Base-by-base conservation (phyloP, 2,329 filamentous ascomycete species). In the Ophiostoma sp. region DNA sequence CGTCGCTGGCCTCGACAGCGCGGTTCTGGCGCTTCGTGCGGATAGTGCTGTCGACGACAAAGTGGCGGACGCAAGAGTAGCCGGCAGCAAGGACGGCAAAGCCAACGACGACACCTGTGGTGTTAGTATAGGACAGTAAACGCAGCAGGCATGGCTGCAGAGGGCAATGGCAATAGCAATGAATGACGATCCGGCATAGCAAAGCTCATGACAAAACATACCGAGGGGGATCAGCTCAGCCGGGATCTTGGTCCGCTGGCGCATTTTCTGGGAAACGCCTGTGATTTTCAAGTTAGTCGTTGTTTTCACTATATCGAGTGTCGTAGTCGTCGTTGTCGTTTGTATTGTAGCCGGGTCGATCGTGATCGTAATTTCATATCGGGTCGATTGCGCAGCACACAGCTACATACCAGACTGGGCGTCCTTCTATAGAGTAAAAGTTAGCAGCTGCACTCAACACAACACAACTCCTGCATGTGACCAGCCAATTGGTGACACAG, bases 231-330 rank as follows among this genome's bases (percentile, higher is more conserved):
- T 88, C 87, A 99, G 86, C 86, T 99, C 95, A 76, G 93, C 89
- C 76, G 95, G 95, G 79, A 98, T 90, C 83, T 89, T 89, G 87
- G 91, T 94, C 78, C 97, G 86, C 79, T 89, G 90, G 80, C 94
- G 91, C 77, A 99, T 86, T 80, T 94, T 92, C 85, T 98, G 95
- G 75, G 94, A 97, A 82, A 98, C 89, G 80, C 93, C 95, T 99
- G 76, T 75, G 74, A 15, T 64, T 36, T 31, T 1, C 3, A 33
- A 5, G 70, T 69, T 70, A 44, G 70, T 64, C 39, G 27, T 48
- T 33, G 39, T n/a, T 69, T 70, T 35, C 67, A 44, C 6, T 17
- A 31, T 67, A 13, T n/a, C 3, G 15, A n/a, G 17, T 10, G 27
- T 27, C 6, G 23, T 13, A n/a, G 48, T 54, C 48, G 52, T 57